Conservation (phyloP, 257 asterid genomes). For the Solanum chiquidenum region DNA sequence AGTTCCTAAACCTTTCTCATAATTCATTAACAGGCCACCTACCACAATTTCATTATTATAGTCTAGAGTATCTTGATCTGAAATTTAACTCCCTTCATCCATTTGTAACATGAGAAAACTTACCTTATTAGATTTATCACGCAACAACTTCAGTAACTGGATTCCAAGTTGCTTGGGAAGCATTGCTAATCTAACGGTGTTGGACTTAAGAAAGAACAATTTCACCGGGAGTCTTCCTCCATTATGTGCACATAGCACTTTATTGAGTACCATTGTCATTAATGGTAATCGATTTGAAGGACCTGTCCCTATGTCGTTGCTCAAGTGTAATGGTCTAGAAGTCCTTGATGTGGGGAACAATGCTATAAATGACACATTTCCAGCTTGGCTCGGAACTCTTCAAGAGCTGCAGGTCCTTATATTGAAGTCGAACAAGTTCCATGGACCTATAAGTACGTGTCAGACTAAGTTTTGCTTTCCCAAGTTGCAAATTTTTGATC, state of each 20-base stretch:
- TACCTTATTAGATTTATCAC: accelerated
- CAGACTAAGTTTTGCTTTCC: not conserved
- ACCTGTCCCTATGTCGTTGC: not conserved
- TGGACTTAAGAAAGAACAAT: not conserved
- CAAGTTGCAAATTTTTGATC: not conserved
- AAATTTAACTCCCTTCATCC: too few relatives aligned
- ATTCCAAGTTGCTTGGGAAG: accelerated
- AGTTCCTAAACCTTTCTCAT: too few relatives aligned
- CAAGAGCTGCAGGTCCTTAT: not conserved
- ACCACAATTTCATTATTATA: too few relatives aligned
- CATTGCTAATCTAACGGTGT: not conserved
- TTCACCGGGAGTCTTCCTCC: not conserved
- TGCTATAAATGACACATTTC: not conserved
- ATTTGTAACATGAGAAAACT: accelerated
- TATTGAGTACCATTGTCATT: not conserved
- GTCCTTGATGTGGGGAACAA: not conserved
- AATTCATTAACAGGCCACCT: too few relatives aligned
- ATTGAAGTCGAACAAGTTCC: not conserved
- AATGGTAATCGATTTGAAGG: not conserved
- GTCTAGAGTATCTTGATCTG: too few relatives aligned
- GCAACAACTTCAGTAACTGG: too few relatives aligned
- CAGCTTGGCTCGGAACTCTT: not conserved
- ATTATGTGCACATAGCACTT: not conserved
- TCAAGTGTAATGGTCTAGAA: not conserved
- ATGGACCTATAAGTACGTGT: not conserved